phyloP scores from a whole-genome alignment of 1,284 basidiomycete species.

The Leccinum angustisporum region DNA sequence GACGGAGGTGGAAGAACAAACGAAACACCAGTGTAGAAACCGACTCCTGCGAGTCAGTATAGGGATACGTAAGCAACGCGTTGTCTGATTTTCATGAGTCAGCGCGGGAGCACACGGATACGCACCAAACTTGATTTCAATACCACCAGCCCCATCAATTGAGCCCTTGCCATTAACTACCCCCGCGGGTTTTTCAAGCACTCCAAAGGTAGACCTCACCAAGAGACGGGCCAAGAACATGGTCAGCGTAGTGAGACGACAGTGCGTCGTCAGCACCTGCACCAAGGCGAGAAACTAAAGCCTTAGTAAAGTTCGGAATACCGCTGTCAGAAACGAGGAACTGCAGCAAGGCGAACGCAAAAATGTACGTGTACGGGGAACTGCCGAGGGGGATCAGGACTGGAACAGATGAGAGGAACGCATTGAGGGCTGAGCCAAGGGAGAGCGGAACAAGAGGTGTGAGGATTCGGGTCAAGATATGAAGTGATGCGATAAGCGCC shows the following conservation, averaged over 20 bases:
- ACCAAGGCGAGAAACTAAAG: conserved; percentile 82
- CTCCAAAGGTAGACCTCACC: conserved; percentile 50
- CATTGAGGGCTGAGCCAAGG: conserved; percentile 65
- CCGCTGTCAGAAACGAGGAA: conserved; percentile 74
- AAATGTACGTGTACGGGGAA: conserved; percentile 64
- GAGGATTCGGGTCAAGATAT: conserved; percentile 74
- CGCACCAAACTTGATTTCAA: conserved; percentile 84
- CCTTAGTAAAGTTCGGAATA: conserved; percentile 66
- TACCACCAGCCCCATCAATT: conserved; percentile 68
- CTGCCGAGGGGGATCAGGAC: conserved; percentile 34
- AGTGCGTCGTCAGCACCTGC: conserved; percentile 72
- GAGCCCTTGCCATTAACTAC: conserved; percentile 80
- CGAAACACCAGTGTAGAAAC: conserved; percentile 63
- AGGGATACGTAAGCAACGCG: conserved; percentile 76
- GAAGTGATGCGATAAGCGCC: conserved; percentile 64
- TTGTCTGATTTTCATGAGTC: conserved; percentile 49
- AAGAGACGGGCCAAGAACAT: too few relatives aligned
- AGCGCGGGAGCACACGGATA: neutral
- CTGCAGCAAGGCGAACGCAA: conserved; percentile 60
- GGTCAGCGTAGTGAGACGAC: too few relatives aligned
- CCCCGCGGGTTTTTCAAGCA: conserved; percentile 77
- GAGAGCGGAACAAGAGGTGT: conserved; percentile 74
- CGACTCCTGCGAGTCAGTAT: conserved; percentile 63
- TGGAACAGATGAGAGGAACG: conserved; percentile 45
- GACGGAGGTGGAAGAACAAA: conserved; percentile 83